Base-by-base conservation (phyloP, 2,329 filamentous ascomycete species). In the Cordyceps cicadae region DNA sequence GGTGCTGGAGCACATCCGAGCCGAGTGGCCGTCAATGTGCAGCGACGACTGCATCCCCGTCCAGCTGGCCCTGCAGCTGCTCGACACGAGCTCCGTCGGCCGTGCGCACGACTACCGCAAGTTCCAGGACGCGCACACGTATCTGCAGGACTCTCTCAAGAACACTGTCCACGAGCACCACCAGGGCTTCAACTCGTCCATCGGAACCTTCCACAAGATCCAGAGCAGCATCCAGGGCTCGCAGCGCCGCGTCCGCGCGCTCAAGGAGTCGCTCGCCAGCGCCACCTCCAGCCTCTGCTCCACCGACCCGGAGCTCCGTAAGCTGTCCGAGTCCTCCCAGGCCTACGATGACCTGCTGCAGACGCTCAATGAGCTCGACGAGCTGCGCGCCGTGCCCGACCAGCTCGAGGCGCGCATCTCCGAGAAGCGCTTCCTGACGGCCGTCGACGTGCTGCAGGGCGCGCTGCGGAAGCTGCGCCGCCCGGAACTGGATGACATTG, bases 191-290 rank as follows among this genome's bases (percentile, higher is more conserved):
- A 99, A 97, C 76, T 96, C 91, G 74, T 97, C 93, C 55, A 97
- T 99, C 64, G 94, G 93, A 73, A 97, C 93, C 21, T 99, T 97
- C 71, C 95, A 99, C 79, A 97, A 96, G 75, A 99, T 99, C 63
- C 94, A 99, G 73, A 86, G 87, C 57, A 96, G 91, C 74, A 94
- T 99, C 65, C 89, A 93, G 68, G 81, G 85, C 55, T 96, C 92
- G 17, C 94, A 99, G 74, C 87, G 87, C 68, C 86, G 91, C 63
- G 90, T 99, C 59, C 86, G 93, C 62, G 79, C 81, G 14, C 79
- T 99, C 64, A 94, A 93, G 72, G 86, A 92, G 61, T 91, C 90
- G n/a, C 79, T 99, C 61, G 82, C 87, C 15, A 83, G 86, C 59
- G 88, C 93, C 50, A 96, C 95, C 74, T 80, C 83, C 5, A 92